phyloP scores from a whole-genome alignment of 2,329 filamentous ascomycete genomes.

The Aspergillus sp. region DNA sequence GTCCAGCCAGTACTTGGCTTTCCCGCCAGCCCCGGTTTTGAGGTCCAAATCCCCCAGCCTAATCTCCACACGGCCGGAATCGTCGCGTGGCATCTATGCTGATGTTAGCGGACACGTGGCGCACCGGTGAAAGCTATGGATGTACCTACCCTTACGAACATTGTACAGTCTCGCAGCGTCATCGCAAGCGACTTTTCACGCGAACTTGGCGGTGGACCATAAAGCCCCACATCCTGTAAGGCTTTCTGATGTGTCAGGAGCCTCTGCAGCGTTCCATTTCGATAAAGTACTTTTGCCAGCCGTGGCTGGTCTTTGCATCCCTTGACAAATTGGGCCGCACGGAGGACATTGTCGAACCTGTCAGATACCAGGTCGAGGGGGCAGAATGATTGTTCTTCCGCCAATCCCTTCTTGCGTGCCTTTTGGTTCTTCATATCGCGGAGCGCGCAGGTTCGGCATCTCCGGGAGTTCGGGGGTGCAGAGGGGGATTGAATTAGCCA shows the following conservation, averaged over 20 bases:
- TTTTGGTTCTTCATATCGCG: constrained; percentile 51
- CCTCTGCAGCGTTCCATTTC: constrained; percentile 37
- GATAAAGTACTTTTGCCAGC: constrained; percentile 38
- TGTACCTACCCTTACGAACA: constrained; percentile 63
- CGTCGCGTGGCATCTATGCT: constrained; percentile 38
- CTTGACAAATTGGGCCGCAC: constrained; percentile 43
- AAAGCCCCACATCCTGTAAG: constrained; percentile 38
- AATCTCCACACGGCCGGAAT: constrained; percentile 38
- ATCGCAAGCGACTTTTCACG: constrained; percentile 67
- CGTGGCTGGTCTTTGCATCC: constrained; percentile 41
- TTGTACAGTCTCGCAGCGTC: constrained; percentile 78
- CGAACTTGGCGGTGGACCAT: constrained; percentile 39
- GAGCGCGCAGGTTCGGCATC: constrained; percentile 75
- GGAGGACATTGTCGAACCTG: constrained; percentile 46
- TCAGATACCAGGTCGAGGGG: constrained; percentile 64
- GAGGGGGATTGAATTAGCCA: constrained; percentile 77
- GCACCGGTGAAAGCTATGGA: not conserved
- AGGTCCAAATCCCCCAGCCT: constrained; percentile 76
- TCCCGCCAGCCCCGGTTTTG: constrained; percentile 66
- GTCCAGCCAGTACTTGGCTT: constrained; percentile 68
- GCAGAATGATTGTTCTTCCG: constrained; percentile 55
- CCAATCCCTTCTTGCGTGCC: constrained; percentile 29
- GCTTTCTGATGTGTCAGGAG: constrained; percentile 37
- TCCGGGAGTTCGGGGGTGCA: constrained; percentile 62
- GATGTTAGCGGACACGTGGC: constrained; percentile 1